Evolutionary conservation across 139 green algal genomes (phyloP), one percentile per base, ranked within the genome.

Genomic region (Ostreobium quekettii): DNA sequence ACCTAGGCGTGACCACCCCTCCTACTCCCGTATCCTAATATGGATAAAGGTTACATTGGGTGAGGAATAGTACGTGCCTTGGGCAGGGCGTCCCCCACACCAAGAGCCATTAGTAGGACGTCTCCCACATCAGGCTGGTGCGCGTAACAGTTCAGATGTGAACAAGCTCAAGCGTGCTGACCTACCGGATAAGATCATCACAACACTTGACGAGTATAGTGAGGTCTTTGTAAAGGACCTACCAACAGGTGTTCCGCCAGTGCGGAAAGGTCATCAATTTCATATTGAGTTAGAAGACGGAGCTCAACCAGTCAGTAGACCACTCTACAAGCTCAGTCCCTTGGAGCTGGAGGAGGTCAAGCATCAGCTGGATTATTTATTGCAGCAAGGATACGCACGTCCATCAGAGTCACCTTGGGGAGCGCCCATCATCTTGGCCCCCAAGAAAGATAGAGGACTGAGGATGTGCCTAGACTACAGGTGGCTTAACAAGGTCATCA

Each of bases 391-490:
- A 26, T 74, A 65, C 30, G 68, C 75, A 60, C 24, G 60, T 57
- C 74, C 74, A 36, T 68, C 39, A 47, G 49, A 31, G 1, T 85
- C 77, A 32, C 73, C 79, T 4, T 84, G 71, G 63, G 77, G 71
- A 30, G 73, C 78, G 22, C 72, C 78, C 1, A 62, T 87, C 2
- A 65, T 91, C 0, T 89, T 89, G 72, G 80, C 73, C 1, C 53
- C 48, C 0, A 88, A 90, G 72, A 75, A 83, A 57, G 77, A 85
- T 63, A 71, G 76, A 26, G 60, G 36, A 24, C 46, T 87, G 3
- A 56, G 80, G 22, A 76, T 90, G 72, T 80, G 67, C 31, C 64
- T 85, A 33, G 82, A 87, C 48, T 88, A 87, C 35, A 63, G 82
- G 1, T 70, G 64, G 2, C 33, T 84, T 8, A 90, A 87, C 49